Base-by-base conservation (phyloP, 805 yeast genomes). In the Starmerella vaccinii region DNA sequence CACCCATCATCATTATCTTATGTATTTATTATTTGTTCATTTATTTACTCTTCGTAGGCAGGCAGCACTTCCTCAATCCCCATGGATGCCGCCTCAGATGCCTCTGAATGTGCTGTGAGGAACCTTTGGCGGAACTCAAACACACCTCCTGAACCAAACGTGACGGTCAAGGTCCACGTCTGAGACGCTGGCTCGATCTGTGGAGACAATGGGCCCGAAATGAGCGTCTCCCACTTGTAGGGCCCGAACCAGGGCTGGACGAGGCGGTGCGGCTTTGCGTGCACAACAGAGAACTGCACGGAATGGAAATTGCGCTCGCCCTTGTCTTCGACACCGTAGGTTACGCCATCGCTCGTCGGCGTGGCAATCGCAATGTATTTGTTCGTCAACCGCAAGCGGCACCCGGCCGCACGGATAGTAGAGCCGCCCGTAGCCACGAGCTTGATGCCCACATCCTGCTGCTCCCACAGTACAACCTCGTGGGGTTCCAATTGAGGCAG, bases 191-290 rank as follows among this genome's bases (percentile, higher is more conserved):
- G 57, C 41, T 49, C 51, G 2, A 49, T 24, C 12, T 9, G 38
- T 2, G 24, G 13, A 0, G 21, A 26, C n/a, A n/a, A 26, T 5
- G 49, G 38, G 22, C 49, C 41, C 5, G 48, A 24, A 12, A 65
- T 46, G 3, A 40, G 24, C 18, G 61, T 59, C 38, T 56, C 57
- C 66, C 67, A 64, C 21, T 54, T 53, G 46, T 67, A 62, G 18
- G 70, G 69, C 3, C 70, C 70, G 23, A 66, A 57, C 67, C 68
- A 67, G 7, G 70, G 70, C 58, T 64, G 66, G 9, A 57, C 53
- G 16, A 66, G 50, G 39, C 52, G 46, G 46, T 52, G 56, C 5
- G 58, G 58, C 47, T 24, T 34, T 3, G 52, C 47, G 16, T 39
- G 21, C 13, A 47, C 40, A 16, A 66, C 43, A 3, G 63, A 62